Conservation (phyloP, 225 moss, liverwort and hornwort species). For the Asterella californica region DNA sequence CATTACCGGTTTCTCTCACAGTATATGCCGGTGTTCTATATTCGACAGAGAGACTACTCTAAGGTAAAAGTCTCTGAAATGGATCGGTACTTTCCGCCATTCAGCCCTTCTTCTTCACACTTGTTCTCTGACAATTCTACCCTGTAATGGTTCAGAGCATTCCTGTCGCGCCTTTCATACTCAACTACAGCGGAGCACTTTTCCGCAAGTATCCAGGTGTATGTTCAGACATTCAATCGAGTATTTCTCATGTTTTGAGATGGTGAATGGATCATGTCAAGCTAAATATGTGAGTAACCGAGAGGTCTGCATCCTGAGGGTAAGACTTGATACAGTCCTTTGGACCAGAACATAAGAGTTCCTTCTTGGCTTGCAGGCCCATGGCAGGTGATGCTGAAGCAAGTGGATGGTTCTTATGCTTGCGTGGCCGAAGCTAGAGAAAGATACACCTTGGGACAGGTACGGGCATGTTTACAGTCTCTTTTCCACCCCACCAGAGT, state of each 20-base stretch:
- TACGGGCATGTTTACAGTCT: neutral
- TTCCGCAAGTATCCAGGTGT: conserved; percentile 84
- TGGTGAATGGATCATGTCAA: neutral
- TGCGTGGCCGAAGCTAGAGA: conserved; percentile 75
- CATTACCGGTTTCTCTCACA: conserved; percentile 85
- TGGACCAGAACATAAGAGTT: neutral
- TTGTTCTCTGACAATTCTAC: neutral
- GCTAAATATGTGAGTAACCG: neutral
- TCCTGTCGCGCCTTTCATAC: conserved; percentile 75
- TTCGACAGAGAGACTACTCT: conserved; percentile 88
- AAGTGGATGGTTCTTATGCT: conserved; percentile 79
- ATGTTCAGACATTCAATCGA: neutral
- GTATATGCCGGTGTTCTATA: conserved; percentile 89
- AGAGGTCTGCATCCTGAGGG: neutral
- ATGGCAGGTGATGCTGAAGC: conserved; percentile 98
- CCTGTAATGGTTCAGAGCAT: conserved; percentile 47
- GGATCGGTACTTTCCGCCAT: neutral
- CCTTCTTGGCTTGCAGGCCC: conserved; percentile 41
- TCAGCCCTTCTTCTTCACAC: neutral
- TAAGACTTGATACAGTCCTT: neutral
- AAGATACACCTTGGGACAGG: conserved; percentile 74
- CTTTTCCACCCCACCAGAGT: neutral
- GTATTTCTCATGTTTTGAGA: neutral
- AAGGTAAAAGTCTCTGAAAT: conserved; percentile 40
- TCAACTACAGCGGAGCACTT: conserved; percentile 94